Percentiles rank a stretch among this genome's conserved stretches.
Conservation (phyloP, 768 basidiomycete genomes). For the Harrya chromipes region DNA sequence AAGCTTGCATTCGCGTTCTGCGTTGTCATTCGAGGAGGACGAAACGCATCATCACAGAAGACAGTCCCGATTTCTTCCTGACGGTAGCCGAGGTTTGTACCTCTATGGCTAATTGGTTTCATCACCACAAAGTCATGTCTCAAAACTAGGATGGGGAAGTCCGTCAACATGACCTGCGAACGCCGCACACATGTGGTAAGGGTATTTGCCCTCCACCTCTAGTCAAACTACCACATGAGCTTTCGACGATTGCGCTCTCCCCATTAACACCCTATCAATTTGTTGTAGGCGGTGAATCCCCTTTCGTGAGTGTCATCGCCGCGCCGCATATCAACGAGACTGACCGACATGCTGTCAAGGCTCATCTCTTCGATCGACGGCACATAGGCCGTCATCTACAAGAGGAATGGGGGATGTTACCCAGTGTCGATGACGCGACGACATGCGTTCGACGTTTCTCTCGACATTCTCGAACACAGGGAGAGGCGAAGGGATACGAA, state of each 20-base stretch:
- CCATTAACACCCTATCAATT: conserved; percentile 80
- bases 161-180: conserved; percentile 82
- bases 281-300: conserved; percentile 79
- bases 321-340: neutral
- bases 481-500: conserved; percentile 40
- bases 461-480: conserved; percentile 36
- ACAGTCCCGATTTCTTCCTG: conserved; percentile 72
- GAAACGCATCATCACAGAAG: conserved; percentile 78
- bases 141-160: conserved; percentile 74
- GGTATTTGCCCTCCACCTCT: conserved; percentile 68
- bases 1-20: conserved; percentile 52
- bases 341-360: conserved; percentile 10
- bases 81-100: conserved; percentile 71
- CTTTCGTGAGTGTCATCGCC: conserved; percentile 51
- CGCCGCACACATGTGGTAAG: conserved; percentile 57
- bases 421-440: conserved; percentile 48
- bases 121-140: conserved; percentile 17
- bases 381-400: conserved; percentile 58
- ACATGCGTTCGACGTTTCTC: conserved; percentile 85
- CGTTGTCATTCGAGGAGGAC: conserved; percentile 70
- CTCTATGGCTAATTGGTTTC: neutral
- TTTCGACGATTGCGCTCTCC: conserved; percentile 74
- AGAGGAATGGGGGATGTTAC: conserved; percentile 69
- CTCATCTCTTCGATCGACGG: conserved; percentile 71
- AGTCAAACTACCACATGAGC: conserved; percentile 57